Percentiles rank a stretch among this genome's conserved stretches.
phyloP scores from a whole-genome alignment of 768 basidiomycete species.

The Crassisporium funariophilum region DNA sequence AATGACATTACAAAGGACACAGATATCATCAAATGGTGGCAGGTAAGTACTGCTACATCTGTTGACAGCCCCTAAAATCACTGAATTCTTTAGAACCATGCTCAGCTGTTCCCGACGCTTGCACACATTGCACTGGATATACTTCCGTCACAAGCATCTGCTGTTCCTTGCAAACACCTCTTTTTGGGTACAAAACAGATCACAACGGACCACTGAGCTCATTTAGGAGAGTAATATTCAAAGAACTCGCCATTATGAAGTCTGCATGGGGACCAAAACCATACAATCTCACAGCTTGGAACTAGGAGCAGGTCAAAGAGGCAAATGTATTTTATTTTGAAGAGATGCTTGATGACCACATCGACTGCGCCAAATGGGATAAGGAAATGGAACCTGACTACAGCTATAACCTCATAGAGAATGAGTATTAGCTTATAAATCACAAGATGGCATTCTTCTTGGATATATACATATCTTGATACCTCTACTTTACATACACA shows the following conservation, averaged over 20 bases:
- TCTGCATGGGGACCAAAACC: conserved; percentile 9
- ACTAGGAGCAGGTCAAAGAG: conserved; percentile 2
- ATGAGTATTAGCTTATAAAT: too few relatives aligned
- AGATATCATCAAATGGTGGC: conserved; percentile 19
- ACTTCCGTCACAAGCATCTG: neutral
- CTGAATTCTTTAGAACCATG: conserved; percentile 6
- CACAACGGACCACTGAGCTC: conserved; percentile 2
- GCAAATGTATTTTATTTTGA: conserved; percentile 2
- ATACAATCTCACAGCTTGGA: conserved; percentile 6
- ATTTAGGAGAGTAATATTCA: conserved; percentile 3
- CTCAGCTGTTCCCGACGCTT: neutral
- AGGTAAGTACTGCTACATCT: conserved; percentile 10
- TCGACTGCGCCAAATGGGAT: conserved; percentile 6
- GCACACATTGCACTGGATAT: neutral
- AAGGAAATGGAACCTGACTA: conserved; percentile 2
- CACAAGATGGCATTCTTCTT: too few relatives aligned
- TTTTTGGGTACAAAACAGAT: conserved; percentile 6
- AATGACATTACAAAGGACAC: conserved; percentile 16
- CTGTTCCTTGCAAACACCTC: neutral
- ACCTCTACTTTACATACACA: too few relatives aligned
- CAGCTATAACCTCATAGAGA: too few relatives aligned
- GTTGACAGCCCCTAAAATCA: neutral
- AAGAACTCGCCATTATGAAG: conserved; percentile 12
- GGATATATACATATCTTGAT: too few relatives aligned
- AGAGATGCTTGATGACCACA: conserved; percentile 8